Base-by-base conservation (phyloP, 225 moss, liverwort and hornwort species). In the Polytrichum formosum region DNA sequence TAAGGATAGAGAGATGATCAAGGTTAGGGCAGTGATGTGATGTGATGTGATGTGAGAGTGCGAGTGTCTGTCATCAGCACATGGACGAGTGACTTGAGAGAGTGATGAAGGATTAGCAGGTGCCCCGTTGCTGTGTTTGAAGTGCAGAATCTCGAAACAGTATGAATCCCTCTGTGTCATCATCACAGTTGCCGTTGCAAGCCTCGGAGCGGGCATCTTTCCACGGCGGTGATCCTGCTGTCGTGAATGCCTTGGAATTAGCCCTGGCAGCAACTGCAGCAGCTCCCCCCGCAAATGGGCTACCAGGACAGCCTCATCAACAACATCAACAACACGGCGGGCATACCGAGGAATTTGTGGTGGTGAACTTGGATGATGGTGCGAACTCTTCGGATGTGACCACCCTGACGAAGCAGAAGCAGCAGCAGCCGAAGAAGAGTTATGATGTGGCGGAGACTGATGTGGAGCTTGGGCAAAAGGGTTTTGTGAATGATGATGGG, bases 381-480 rank as follows among this genome's bases (percentile, higher is more conserved):
- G 68, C 66, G 20, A 70, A 16, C 7, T 29, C 61, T 28, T 58
- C 58, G 6, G 77, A 80, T 53, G 82, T 63, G 20, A 82, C 82
- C 1, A 70, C 74, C 54, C 54, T 74, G 63, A 73, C 74, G 28
- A 58, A 70, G 69, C 33, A 6, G 8, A 53, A 66, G 21, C 46
- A 46, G 46, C 46, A 37, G 13, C 75, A 28, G 54, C 33, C 56
- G 53, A 58, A 71, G 8, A 71, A 55, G 28, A 72, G 77, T 5
- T 81, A 76, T 6, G 66, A 75, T 18, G 29, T 72, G 19, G 26
- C 72, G 0, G 79, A 79, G 26, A n/a, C 21, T 1, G 84, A 82
- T 68, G 77, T 87, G 5, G 84, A 87, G 67, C 81, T 87, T 28
- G 30, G 87, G 75, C 18, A 62, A 30, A 30, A 72, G 23, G 46